These are phyloP conservation scores for Paratrimastix pyriformis DNA, from an alignment of 78 protist genomes.

Conservation along the genomic window DNA sequence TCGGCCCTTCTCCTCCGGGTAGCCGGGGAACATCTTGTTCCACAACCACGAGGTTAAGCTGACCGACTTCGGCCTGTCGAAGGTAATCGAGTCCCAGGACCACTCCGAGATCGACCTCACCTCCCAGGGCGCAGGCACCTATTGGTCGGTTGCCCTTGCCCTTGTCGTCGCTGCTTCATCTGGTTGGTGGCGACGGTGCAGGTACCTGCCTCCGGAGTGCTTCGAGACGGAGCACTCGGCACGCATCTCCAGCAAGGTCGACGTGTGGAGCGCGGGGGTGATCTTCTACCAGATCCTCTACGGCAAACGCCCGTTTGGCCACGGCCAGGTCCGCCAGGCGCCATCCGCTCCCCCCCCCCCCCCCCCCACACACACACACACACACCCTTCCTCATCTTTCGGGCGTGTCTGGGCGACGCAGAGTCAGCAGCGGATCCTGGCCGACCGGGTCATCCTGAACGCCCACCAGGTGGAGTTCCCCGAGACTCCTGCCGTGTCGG, in stretches of 20 bases:
- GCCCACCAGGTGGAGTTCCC: conserved; percentile 50
- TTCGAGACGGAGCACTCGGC: conserved; percentile 16
- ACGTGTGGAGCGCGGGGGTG: conserved; percentile 80
- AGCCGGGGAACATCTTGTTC: conserved; percentile 75
- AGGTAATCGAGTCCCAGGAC: conserved; percentile 35
- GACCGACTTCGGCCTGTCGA: conserved; percentile 81
- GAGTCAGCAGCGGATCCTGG: conserved; percentile 34
- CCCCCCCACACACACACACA: no score
- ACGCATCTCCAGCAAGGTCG: conserved; percentile 57
- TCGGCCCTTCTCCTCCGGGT: no score
- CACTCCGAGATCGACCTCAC: conserved; percentile 60
- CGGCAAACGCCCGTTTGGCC: conserved; percentile 71
- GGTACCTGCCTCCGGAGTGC: conserved; percentile 82
- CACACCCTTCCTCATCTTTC: no score
- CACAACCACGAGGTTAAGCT: conserved; percentile 23
- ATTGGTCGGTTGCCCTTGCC: conserved; percentile 47
- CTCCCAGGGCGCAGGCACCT: conserved; percentile 84
- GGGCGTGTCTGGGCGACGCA: no score
- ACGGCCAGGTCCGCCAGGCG: conserved; percentile 33
- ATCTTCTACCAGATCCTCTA: conserved; percentile 62
- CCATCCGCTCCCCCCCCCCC: no score
- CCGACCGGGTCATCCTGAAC: conserved; percentile 13
- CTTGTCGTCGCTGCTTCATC: no score
- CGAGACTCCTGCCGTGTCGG: conserved; percentile 35
- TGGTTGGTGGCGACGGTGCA: no score